Evolutionary conservation across 306 rosid species (phyloP).

Genomic region (Malus orientalis): DNA sequence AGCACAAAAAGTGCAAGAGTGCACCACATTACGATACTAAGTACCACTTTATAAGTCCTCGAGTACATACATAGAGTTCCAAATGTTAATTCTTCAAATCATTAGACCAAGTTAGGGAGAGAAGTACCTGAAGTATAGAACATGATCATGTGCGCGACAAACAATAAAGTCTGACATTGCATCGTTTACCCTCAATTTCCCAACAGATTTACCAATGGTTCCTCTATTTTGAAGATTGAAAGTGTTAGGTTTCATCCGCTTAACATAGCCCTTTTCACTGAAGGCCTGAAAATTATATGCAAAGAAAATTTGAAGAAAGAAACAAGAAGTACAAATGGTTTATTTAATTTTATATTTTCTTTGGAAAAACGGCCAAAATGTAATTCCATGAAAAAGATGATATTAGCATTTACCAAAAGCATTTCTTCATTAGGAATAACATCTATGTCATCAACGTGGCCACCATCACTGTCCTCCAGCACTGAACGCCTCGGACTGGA

Average conservation of each 20-base stretch:
- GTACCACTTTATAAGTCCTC: background rate
- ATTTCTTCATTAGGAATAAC: slow-evolving; percentile 94
- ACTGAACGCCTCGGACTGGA: slow-evolving; percentile 70
- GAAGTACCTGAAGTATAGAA: slow-evolving; percentile 82
- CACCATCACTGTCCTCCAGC: slow-evolving; percentile 75
- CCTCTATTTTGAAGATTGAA: slow-evolving; percentile 93
- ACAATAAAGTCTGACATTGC: slow-evolving; percentile 93
- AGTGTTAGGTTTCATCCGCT: slow-evolving; percentile 88
- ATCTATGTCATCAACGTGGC: slow-evolving; percentile 95
- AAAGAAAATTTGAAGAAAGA: background rate
- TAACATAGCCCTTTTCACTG: slow-evolving; percentile 93
- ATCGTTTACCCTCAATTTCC: slow-evolving; percentile 89
- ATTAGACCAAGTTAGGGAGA: background rate
- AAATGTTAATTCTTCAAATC: background rate
- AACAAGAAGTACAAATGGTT: background rate
- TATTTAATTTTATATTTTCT: background rate
- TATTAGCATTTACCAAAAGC: slow-evolving; percentile 57
- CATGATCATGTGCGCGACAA: slow-evolving; percentile 88
- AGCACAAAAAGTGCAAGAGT: background rate
- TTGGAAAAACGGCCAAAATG: background rate
- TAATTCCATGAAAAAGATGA: slow-evolving; percentile 2
- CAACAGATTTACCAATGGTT: slow-evolving; percentile 97
- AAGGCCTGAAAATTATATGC: slow-evolving; percentile 49
- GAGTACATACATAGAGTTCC: background rate
- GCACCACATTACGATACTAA: background rate